Percentiles rank a stretch among this genome's conserved stretches.
These are phyloP conservation scores for Chlorella sorokiniana DNA, from an alignment of 139 green algal genomes.

Conservation along the genomic window DNA sequence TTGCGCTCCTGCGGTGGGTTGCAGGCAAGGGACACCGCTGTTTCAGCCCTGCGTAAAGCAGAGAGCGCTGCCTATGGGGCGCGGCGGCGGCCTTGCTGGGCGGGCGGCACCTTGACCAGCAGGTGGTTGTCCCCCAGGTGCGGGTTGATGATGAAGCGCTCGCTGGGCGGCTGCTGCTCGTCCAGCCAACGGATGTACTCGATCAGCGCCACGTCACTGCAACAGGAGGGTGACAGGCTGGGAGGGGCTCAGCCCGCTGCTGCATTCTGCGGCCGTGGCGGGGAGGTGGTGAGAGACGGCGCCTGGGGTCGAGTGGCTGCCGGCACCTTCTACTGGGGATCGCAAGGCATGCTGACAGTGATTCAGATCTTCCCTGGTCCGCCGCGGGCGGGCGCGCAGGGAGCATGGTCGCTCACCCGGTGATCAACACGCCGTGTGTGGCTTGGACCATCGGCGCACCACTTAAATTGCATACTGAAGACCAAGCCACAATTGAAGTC, in stretches of 20 bases:
- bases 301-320: no score
- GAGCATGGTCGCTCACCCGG: background rate
- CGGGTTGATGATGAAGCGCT: conserved; percentile 33
- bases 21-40: no score
- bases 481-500: no score
- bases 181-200: conserved; percentile 31
- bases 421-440: conserved; percentile 8
- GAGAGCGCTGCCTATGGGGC: background rate
- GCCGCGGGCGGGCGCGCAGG: no score
- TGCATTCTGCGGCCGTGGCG: background rate
- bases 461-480: no score
- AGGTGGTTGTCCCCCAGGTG: conserved; percentile 45
- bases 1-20: conserved; percentile 15
- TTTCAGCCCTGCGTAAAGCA: background rate
- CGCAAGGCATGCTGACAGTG: background rate
- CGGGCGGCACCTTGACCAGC: conserved; percentile 32
- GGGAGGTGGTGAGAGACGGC: background rate
- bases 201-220: conserved; percentile 35
- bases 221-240: background rate
- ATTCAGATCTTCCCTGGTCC: no score
- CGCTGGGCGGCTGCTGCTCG: conserved; percentile 6
- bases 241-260: background rate
- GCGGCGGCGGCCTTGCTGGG: no score
- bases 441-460: conserved; percentile 13
- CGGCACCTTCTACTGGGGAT: background rate